These are phyloP conservation scores for Boletus rubropictus DNA, from an alignment of 768 basidiomycete species.

Conservation along the genomic window DNA sequence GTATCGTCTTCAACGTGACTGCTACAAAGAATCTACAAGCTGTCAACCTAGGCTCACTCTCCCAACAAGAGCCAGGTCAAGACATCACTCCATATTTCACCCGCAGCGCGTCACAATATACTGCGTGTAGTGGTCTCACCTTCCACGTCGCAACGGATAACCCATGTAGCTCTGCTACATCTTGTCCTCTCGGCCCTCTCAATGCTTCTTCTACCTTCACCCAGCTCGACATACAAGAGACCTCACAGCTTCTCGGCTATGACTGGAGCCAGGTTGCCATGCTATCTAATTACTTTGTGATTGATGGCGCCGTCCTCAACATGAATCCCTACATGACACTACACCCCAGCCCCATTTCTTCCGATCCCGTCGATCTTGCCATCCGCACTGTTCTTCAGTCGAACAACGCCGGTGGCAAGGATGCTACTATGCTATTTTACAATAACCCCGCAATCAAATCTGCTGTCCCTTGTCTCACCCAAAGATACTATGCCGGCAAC, in stretches of 20 bases:
- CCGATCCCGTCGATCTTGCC: slow-evolving; percentile 76
- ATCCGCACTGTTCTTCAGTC: slow-evolving; percentile 63
- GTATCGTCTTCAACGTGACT: slow-evolving; percentile 71
- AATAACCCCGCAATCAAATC: slow-evolving; percentile 57
- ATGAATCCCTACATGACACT: slow-evolving; percentile 77
- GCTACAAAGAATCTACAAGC: slow-evolving; percentile 37
- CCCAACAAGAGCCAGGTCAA: slow-evolving; percentile 58
- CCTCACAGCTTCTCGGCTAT: slow-evolving; percentile 72
- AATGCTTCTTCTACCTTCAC: slow-evolving; percentile 51
- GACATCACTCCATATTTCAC: slow-evolving; percentile 88
- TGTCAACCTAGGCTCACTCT: slow-evolving; percentile 56
- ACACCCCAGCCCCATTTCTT: slow-evolving; percentile 59
- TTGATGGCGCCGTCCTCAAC: slow-evolving; percentile 94
- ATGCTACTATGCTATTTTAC: slow-evolving; percentile 85
- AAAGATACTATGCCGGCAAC: slow-evolving; percentile 88
- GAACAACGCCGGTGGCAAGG: slow-evolving; percentile 61
- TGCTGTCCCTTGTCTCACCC: slow-evolving; percentile 72
- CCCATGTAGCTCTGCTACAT: slow-evolving; percentile 56
- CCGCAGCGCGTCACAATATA: slow-evolving; percentile 60
- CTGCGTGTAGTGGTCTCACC: slow-evolving; percentile 54
- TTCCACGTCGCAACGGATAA: slow-evolving; percentile 68
- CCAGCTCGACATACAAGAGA: slow-evolving; percentile 60
- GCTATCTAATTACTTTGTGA: slow-evolving; percentile 72
- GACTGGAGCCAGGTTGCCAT: slow-evolving; percentile 81
- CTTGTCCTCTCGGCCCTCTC: slow-evolving; percentile 65